Evolutionary conservation across 768 basidiomycete genomes (phyloP), one percentile per base, ranked within the genome.

Genomic region (Tylopilus rubrobrunneus): DNA sequence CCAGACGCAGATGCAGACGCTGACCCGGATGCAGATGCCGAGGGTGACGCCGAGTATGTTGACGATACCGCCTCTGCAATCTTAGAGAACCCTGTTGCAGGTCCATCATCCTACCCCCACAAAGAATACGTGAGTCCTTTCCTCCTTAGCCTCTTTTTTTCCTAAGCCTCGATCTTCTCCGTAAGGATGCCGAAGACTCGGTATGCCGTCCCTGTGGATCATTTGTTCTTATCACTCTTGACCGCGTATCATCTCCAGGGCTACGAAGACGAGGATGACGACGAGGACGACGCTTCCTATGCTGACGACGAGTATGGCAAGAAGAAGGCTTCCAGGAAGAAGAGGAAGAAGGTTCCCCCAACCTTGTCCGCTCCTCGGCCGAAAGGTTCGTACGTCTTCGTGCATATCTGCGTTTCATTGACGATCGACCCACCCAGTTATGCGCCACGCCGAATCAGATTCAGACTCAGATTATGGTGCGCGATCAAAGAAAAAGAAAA

Each of bases 391-490:
- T 43, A 7, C 27, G 57, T 49, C 71, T 54, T 21, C 54, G 49
- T 44, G 48, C 48, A 33, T 55, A 53, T 45, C 45, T 45, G 21
- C 23, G 7, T 31, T 44, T 53, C 50, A 31, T 52, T 27, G 46
- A 53, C 59, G 49, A 47, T 51, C 47, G 51, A 57, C 46, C 57
- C 53, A 62, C 81, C 77, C 69, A 54, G 71, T 78, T 56, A 71
- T 74, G 48, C 86, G 85, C 45, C 81, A 80, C 28, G 78, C 79
- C 41, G 76, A 74, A 41, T 89, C 88, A 43, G 89, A 90, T 71
- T 90, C 89, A 12, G 89, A 89, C 70, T 92, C 89, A 3, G 91
- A 93, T 63, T 93, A 92, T 62, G 91, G 89, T 42, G 80, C 87
- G 31, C 85, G 87, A 52, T 82, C 90, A 61, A 91, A 89, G 79